These are phyloP conservation scores for Entoloma clypeatum DNA, from an alignment of 1,284 basidiomycete species.

Conservation along the genomic window DNA sequence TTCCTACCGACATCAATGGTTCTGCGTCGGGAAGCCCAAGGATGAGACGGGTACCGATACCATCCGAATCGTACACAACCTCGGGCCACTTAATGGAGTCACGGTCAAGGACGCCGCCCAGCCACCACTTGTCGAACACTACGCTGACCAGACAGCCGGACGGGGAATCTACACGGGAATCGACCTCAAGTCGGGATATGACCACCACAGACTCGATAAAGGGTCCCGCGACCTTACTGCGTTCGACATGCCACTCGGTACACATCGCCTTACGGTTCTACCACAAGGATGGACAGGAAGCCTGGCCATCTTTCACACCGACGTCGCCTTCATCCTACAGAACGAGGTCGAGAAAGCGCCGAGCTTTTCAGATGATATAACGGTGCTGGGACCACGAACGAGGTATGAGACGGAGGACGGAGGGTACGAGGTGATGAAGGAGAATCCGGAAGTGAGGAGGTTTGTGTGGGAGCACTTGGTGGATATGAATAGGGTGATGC, in stretches of 20 bases:
- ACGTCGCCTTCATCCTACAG: slow-evolving; percentile 32
- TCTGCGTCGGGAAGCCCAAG: too few species aligned
- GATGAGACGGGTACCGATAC: too few species aligned
- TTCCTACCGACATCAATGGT: too few species aligned
- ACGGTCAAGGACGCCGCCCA: too few species aligned
- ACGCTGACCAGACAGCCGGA: too few species aligned
- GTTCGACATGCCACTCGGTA: slow-evolving; percentile 32
- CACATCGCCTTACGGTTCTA: slow-evolving; percentile 27
- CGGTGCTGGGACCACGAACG: slow-evolving; percentile 28
- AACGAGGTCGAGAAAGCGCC: slow-evolving; percentile 22
- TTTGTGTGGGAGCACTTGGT: slow-evolving; percentile 34
- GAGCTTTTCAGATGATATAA: slow-evolving; percentile 27
- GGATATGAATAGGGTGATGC: slow-evolving; percentile 26
- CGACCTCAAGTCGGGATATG: too few species aligned
- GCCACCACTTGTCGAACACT: too few species aligned
- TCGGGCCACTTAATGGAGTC: too few species aligned
- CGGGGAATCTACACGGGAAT: too few species aligned
- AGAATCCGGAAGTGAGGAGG: slow-evolving; percentile 30
- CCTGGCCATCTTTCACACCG: slow-evolving; percentile 32
- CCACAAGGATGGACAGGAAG: slow-evolving; percentile 37
- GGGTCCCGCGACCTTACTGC: slow-evolving; percentile 24
- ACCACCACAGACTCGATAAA: too few species aligned
- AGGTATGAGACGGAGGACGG: slow-evolving; percentile 26
- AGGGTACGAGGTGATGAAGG: slow-evolving; percentile 23
- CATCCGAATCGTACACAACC: too few species aligned